Evolutionary conservation across 2,329 filamentous ascomycete species (phyloP).

Genomic region (Paraphoma sp.): DNA sequence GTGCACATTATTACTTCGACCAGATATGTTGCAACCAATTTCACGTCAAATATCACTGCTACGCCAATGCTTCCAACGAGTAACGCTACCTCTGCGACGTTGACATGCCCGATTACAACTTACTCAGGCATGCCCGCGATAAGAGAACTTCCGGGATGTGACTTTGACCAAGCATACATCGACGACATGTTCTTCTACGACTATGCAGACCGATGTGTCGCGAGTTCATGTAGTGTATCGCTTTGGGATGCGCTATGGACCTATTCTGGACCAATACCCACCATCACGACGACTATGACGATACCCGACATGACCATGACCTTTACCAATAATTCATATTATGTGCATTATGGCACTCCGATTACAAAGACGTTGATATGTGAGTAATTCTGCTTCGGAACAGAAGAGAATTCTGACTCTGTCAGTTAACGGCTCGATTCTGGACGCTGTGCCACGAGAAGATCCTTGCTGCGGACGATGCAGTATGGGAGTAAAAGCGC

Average conservation of each 20-base stretch:
- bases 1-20: too few species aligned
- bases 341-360: not conserved
- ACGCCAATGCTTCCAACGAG: not conserved
- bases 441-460: not conserved
- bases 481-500: not conserved
- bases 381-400: not conserved
- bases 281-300: not conserved
- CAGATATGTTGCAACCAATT: not conserved
- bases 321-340: not conserved
- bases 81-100: not conserved
- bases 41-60: not conserved
- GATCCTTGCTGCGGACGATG: not conserved
- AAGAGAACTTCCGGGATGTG: not conserved
- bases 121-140: not conserved
- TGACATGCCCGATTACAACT: not conserved
- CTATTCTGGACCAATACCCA: not conserved
- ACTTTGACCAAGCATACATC: not conserved
- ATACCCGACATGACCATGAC: not conserved
- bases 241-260: not conserved
- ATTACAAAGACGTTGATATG: not conserved
- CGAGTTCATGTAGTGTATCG: not conserved
- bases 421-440: not conserved
- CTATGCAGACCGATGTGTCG: not conserved
- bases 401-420: not conserved
- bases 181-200: not conserved